Base-by-base conservation (phyloP, 371 early-diverging fungal genomes). In the Apophysomyces sp. region DNA sequence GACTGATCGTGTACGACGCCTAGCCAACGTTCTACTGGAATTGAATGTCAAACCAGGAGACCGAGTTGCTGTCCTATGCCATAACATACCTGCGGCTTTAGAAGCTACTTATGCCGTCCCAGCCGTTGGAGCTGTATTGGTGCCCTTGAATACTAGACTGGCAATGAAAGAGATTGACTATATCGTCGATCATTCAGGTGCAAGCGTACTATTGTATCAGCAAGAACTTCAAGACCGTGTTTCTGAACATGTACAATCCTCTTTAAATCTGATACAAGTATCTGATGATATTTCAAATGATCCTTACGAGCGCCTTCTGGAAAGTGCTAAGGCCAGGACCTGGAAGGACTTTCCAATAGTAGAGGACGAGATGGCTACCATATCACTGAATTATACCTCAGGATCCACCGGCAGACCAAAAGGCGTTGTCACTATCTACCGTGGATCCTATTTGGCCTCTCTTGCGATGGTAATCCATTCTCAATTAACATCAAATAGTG, bases 81-180 rank as follows among this genome's bases (percentile, higher is more conserved):
- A 77, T 12, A 86, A 84, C 60, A 75, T 70, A 13, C 81, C 80
- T 4, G 74, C 73, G 9, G 67, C 80, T 60, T 73, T 84, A 13
- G 86, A 86, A 28, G 80, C 82, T 3, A 78, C 81, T 27, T 84
- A 77, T 64, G 81, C 73, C 3, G 76, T 86, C 21, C 83, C 84
- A 1, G 67, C 76, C 27, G 68, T 76, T 18, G 71, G 77, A 24
- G 83, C 71, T 12, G 69, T 82, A 34, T 68, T 86, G 16, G 82
- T 82, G 24, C 76, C 82, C n/a, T 74, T 86, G 60, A 86, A 86
- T 57, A 76, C 81, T 4, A 72, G 86, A 11, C 68, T 86, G 27
- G 71, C 66, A 1, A 61, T 65, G 12, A 57, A 61, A 7, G 86
- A 86, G 61, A 73, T 86, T 6, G 73, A 67, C 9, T 86, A 84